Evolutionary conservation across 352 stramenopile species (phyloP), one percentile per base, ranked within the genome.

Genomic region (Phytophthora palmivora): DNA sequence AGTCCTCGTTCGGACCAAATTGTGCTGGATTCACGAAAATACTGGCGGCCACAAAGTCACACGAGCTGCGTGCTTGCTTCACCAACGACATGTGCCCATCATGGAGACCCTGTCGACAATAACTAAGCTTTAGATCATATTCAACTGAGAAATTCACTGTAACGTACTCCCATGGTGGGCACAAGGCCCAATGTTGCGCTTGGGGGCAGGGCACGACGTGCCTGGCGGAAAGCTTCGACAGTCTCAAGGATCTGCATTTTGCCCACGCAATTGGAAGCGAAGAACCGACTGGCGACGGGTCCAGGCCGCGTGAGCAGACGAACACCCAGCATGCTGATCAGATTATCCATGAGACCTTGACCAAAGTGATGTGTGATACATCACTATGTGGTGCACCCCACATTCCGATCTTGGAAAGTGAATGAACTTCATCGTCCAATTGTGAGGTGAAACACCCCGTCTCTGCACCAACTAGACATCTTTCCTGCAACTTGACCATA

Each of bases 11-110:
- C 11, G 96, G 92, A 11, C 90, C 96, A 81, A 99, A 99, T 76
- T 99, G 97, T 30, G 95, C 96, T 34, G 97, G 97, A 74, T 99
- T 99, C 12, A 99, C 98, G 74, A 99, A 99, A 36, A 99, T 94
- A 34, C 92, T 99, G 18, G 87, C 90, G 8, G 98, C 84, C 2
- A 98, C 91, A 18, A 98, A 73, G 76, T 99, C 96, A 70, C 98
- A 99, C 44, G 97, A 68, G 22, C 67, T 55, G 42, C 87, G 84
- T 30, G 97, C 96, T 61, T 95, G 74, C 45, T 87, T 75, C 34
- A 98, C 87, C 21, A 99, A 78, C 43, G 85, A 90, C 63, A 98
- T 58, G 70, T 98, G 93, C n/a, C 96, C 98, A 46, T 95, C 92
- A 75, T 99, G 98, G 7, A 99, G 84, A 11, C 97, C 88, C 88